A percentile compares a stretch with the other conserved stretches of the same genome.
Evolutionary conservation across 2,329 filamentous ascomycete genomes (phyloP).

Genomic region (Colletotrichum orbiculare): DNA sequence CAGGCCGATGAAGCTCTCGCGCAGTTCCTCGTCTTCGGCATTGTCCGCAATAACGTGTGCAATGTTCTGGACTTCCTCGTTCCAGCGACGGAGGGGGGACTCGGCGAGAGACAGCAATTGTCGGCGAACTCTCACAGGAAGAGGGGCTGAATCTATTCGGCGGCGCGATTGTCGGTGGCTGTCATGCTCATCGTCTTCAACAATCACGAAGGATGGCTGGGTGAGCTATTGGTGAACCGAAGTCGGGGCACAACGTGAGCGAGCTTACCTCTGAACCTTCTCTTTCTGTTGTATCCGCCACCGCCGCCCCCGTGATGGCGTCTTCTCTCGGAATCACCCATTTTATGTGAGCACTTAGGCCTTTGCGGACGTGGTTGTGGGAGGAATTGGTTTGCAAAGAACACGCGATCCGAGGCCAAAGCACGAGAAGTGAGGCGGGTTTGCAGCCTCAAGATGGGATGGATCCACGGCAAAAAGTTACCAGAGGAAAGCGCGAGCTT

Average conservation of each 20-base stretch:
- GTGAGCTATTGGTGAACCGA: slow-evolving; percentile 20
- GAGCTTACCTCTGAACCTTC: slow-evolving; percentile 79
- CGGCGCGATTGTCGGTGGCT: slow-evolving; percentile 71
- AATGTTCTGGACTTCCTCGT: slow-evolving; percentile 81
- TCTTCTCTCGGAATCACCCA: slow-evolving; percentile 70
- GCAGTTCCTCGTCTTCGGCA: slow-evolving; percentile 85
- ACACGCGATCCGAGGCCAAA: background rate
- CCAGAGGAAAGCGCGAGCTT: slow-evolving; percentile 26
- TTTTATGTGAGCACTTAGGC: slow-evolving; percentile 37
- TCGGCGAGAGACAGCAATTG: slow-evolving; percentile 86
- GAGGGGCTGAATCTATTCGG: slow-evolving; percentile 76
- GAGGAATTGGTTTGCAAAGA: background rate
- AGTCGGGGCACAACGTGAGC: slow-evolving; percentile 9
- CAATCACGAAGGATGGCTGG: slow-evolving; percentile 42
- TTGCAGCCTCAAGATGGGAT: slow-evolving; percentile 23
- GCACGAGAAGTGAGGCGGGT: background rate
- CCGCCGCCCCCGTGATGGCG: slow-evolving; percentile 56
- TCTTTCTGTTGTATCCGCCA: slow-evolving; percentile 75
- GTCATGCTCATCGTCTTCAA: slow-evolving; percentile 82
- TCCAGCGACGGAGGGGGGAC: slow-evolving; percentile 79
- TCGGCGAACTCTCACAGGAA: slow-evolving; percentile 77
- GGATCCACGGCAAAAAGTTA: slow-evolving; percentile 35
- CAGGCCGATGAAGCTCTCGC: slow-evolving; percentile 77
- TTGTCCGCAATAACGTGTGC: slow-evolving; percentile 83
- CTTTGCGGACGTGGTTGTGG: background rate